Evolutionary conservation across 1,284 basidiomycete genomes (phyloP).

Genomic region (Lignosus rhinocerotis): DNA sequence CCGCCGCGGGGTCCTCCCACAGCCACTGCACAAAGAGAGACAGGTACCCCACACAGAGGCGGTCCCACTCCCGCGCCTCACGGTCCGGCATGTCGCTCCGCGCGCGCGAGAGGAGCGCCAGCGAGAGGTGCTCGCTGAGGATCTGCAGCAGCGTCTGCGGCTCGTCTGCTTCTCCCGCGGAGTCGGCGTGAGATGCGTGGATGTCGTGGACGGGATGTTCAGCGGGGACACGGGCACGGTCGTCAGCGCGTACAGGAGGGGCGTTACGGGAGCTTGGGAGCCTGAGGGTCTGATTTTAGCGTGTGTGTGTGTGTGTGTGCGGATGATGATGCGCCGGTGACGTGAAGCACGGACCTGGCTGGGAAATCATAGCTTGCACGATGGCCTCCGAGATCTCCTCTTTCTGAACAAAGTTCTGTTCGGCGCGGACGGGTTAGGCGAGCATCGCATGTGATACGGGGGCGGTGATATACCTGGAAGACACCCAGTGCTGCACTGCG

Average conservation of each 20-base stretch:
- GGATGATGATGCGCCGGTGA: not conserved
- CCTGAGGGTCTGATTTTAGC: constrained; percentile 29
- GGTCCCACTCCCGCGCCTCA: constrained; percentile 84
- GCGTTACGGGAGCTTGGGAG: constrained; percentile 50
- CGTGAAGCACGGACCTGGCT: constrained; percentile 39
- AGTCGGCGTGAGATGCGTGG: constrained; percentile 53
- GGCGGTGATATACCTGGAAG: constrained; percentile 59
- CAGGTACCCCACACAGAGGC: constrained; percentile 86
- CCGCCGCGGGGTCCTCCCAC: constrained; percentile 92
- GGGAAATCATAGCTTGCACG: constrained; percentile 65
- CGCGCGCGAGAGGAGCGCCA: constrained; percentile 67
- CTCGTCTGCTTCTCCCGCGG: constrained; percentile 52
- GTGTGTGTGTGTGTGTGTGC: not conserved
- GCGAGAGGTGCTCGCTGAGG: constrained; percentile 71
- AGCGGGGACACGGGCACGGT: constrained; percentile 56
- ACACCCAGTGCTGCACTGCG: constrained; percentile 64
- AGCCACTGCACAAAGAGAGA: constrained; percentile 88
- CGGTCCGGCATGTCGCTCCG: constrained; percentile 67
- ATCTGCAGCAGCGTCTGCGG: constrained; percentile 71
- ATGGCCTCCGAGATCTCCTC: constrained; percentile 69
- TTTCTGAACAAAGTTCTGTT: constrained; percentile 71
- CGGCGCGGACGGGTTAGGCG: not conserved
- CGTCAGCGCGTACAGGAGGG: constrained; percentile 65
- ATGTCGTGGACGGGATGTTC: constrained; percentile 52
- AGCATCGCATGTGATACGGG: not conserved